Base-by-base conservation (phyloP, 2,329 filamentous ascomycete genomes). In the Talaromyces sp. region DNA sequence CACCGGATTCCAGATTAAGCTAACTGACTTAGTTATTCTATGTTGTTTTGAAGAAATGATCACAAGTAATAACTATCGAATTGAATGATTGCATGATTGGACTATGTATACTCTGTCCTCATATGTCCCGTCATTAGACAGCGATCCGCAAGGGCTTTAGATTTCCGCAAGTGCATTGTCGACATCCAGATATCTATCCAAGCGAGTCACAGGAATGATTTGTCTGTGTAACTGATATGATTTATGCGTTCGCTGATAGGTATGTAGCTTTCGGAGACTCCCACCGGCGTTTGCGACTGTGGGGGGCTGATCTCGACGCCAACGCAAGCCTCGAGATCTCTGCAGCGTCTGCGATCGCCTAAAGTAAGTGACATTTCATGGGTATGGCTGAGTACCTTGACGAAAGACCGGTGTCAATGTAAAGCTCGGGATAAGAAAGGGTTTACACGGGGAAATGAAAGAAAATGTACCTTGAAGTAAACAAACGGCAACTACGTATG, bases 401-500 rank as follows among this genome's bases (percentile, higher is more conserved):
- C 21, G 25, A n/a, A 33, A 33, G 43, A 9, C 15, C 25, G 7
- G 15, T 31, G 6, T 31, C 8, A 5, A 10, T 5, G 22, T 46
- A 15, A 17, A 31, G 15, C 8, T 46, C 8, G 10, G 13, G 5
- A 6, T 17, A 31, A 31, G 25, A 10, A n/a, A 15, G 15, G 15
- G 40, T 3, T 28, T 28, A 28, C 7, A 25, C 19, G 19, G 6
- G 7, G 21, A 4, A 13, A 25, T n/a, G 21, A 21, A 25, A 46
- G 25, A 46, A 31, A 25, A 31, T 10, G 22, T 31, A 21, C 19
- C 31, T 22, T 2, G 8, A 39, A 37, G 48, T 52, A 52, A 52
- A 52, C 25, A 52, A 52, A 52, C n/a, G n/a, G n/a, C 48, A 50
- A 52, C 21, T 52, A 52, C 39, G 48, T 52, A 52, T 52, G 48